Evolutionary conservation across 257 asterid genomes (phyloP).

Genomic region (Nicotiana otophora): DNA sequence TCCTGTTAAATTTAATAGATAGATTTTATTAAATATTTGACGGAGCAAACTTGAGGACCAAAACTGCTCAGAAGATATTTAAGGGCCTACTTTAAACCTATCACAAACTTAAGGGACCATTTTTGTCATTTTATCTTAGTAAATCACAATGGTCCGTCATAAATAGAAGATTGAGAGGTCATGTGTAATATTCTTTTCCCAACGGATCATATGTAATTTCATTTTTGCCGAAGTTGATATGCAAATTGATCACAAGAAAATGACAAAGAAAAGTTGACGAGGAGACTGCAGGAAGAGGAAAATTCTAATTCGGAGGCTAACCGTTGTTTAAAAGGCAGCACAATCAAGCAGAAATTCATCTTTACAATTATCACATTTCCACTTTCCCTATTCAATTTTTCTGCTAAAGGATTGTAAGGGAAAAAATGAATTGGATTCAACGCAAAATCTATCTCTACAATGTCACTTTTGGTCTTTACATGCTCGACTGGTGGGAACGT

Average conservation of each 20-base stretch:
- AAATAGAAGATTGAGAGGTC: too few species aligned
- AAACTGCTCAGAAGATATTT: too few species aligned
- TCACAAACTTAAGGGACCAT: too few species aligned
- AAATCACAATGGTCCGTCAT: too few species aligned
- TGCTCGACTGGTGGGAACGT: slow-evolving; percentile 95
- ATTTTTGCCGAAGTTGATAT: background rate
- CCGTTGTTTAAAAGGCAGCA: background rate
- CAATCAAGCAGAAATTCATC: background rate
- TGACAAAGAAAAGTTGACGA: background rate
- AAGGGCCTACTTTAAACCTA: too few species aligned
- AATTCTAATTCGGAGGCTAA: background rate
- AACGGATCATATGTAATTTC: background rate
- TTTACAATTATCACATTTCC: background rate
- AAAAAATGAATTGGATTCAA: slow-evolving; percentile 62
- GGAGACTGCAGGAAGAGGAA: background rate
- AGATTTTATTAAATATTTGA: too few species aligned
- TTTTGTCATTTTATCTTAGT: too few species aligned
- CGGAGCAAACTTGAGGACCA: too few species aligned
- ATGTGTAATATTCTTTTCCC: too few species aligned
- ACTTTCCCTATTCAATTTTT: background rate
- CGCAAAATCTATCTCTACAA: slow-evolving; percentile 76
- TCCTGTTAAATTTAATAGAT: too few species aligned
- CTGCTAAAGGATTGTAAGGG: background rate
- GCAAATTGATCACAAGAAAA: background rate
- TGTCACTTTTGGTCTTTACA: slow-evolving; percentile 80